Evolutionary conservation across 371 early-diverging fungal species (phyloP), one percentile per base, ranked within the genome.

Genomic region (Actinomortierella wolfii): DNA sequence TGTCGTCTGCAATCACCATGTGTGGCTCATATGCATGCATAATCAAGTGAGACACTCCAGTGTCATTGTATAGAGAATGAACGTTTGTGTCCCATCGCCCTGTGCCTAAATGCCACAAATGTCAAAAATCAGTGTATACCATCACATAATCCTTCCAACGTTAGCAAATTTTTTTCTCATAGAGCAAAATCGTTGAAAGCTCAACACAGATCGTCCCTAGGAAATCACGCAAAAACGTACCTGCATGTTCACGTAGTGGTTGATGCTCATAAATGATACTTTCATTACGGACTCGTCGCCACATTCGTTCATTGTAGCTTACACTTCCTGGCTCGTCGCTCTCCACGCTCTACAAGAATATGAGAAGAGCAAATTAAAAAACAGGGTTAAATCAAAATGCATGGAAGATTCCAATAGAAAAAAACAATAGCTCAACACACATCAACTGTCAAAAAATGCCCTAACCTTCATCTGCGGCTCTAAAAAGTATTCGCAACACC

Each of bases 401-500:
- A 21, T 7, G 51, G 54, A 9, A 58, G 17, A 24, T 7, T 26
- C 8, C 47, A 45, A 51, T 29, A 39, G 23, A 24, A n/a, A 14
- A 14, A 23, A 2, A 34, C 3, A 28, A 17, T 17, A 18, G 4
- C 11, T 26, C 25, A 21, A 24, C 23, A 14, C 1, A 7, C 13
- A 23, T 20, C 45, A 48, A 9, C 5, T 2, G 18, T 2, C n/a
- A 6, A 24, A 18, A 6, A 0, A 11, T 21, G 14, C n/a, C 48
- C 76, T 73, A 76, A 87, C 92, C 71, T 84, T 78, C 89, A 94
- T 92, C 67, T 94, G 96, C 21, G 96, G 93, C 67, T 94, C 92
- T n/a, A 86, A 83, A 78, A 94, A 95, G 76, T 91, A 93, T 68
- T 91, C 91, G 59, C 91, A 87, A 68, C 91, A 90, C 93, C 91